These are phyloP conservation scores for Leucosporidium creatinivorum DNA, from an alignment of 768 basidiomycete species.

Conservation along the genomic window DNA sequence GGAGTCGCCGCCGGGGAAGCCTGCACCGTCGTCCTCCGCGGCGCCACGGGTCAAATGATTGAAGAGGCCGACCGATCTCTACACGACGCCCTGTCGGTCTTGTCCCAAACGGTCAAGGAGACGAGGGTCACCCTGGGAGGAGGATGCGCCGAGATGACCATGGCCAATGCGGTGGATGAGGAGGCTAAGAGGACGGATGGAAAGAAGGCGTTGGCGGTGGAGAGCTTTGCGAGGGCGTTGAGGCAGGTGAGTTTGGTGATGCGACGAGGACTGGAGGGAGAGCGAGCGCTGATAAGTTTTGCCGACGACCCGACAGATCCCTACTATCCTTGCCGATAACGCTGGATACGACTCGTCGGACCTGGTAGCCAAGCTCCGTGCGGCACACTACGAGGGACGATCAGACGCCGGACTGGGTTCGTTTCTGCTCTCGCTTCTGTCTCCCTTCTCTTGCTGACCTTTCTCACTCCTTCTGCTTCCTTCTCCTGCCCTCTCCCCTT, in stretches of 20 bases:
- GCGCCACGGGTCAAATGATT: constrained; percentile 97
- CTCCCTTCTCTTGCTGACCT: no score
- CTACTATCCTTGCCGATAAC: constrained; percentile 93
- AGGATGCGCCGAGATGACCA: constrained; percentile 96
- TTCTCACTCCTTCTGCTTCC: not conserved
- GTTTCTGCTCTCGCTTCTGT: constrained; percentile 36
- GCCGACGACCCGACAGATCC: constrained; percentile 54
- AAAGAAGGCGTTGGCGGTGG: constrained; percentile 91
- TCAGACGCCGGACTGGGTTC: constrained; percentile 78
- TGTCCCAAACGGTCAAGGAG: constrained; percentile 97
- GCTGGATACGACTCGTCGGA: constrained; percentile 98
- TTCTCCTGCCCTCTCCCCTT: not conserved
- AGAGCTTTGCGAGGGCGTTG: constrained; percentile 80
- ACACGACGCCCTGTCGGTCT: constrained; percentile 92
- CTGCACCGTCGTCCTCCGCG: constrained; percentile 94
- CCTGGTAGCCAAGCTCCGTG: constrained; percentile 76
- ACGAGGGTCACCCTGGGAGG: constrained; percentile 89
- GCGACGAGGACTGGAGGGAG: not conserved
- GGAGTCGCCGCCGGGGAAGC: constrained; percentile 96
- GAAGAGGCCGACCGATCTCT: constrained; percentile 97
- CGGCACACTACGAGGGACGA: constrained; percentile 87
- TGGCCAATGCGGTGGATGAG: constrained; percentile 91
- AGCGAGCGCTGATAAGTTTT: not conserved
- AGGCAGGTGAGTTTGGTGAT: constrained; percentile 47
- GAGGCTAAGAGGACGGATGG: constrained; percentile 74